Evolutionary conservation across 208 protist genomes (phyloP).

Genomic region (Acanthamoeba rhysodes): DNA sequence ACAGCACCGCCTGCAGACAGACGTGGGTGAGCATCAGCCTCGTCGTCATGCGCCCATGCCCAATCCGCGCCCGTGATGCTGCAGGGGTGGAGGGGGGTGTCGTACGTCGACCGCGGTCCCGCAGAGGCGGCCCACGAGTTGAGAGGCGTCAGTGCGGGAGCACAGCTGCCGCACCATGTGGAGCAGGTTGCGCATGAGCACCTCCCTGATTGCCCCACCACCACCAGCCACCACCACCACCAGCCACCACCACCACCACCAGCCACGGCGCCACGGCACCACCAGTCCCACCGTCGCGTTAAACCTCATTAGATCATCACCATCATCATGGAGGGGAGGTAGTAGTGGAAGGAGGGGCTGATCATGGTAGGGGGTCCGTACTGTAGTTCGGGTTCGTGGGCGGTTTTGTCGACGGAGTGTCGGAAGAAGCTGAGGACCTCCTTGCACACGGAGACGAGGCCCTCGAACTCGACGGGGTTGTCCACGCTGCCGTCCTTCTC

Average conservation of each 20-base stretch:
- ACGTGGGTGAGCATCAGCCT: not conserved
- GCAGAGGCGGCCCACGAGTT: not conserved
- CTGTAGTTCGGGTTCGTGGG: constrained; percentile 18
- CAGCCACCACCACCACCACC: too few species aligned
- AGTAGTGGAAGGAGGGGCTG: not conserved
- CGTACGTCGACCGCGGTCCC: not conserved
- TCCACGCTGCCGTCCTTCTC: not conserved
- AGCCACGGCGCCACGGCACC: not conserved
- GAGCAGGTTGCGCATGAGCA: not conserved
- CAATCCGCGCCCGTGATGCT: not conserved
- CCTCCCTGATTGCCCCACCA: not conserved
- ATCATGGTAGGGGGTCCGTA: not conserved
- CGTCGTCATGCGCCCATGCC: too few species aligned
- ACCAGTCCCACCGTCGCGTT: too few species aligned
- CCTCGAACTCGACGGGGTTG: constrained; percentile 4
- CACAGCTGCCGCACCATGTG: constrained; percentile 1
- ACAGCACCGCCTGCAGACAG: constrained; percentile 43
- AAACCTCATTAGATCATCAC: too few species aligned
- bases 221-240: too few species aligned
- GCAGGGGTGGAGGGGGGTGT: too few species aligned
- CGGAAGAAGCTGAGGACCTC: constrained; percentile 45
- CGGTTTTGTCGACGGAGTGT: constrained; percentile 5
- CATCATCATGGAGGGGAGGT: too few species aligned
- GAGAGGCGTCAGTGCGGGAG: not conserved
- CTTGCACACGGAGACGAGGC: constrained; percentile 48